Conservation (phyloP, 345 rosid species). For the Jatropha curcas region DNA sequence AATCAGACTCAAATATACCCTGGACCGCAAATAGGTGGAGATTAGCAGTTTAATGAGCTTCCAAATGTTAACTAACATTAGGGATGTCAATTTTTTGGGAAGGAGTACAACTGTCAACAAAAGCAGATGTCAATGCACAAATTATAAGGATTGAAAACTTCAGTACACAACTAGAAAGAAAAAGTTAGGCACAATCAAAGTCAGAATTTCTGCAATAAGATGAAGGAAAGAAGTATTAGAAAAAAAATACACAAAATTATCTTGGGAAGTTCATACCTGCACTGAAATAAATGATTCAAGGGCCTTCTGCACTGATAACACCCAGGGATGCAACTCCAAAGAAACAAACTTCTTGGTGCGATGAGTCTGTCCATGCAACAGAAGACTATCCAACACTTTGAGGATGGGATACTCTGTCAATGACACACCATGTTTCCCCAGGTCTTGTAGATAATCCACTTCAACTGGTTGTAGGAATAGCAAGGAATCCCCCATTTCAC, state of each 20-base stretch:
- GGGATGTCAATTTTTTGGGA: background rate
- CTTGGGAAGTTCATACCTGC: constrained; percentile 45
- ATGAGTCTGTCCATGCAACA: constrained; percentile 47
- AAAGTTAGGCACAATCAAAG: background rate
- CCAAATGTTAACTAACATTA: background rate
- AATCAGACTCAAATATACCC: constrained; percentile 8
- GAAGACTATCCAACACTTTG: constrained; percentile 71
- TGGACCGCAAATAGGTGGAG: background rate
- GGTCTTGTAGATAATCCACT: constrained; percentile 71
- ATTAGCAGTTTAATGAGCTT: constrained; percentile 4
- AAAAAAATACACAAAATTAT: background rate
- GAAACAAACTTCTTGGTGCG: constrained; percentile 47
- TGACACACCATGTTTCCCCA: constrained; percentile 83
- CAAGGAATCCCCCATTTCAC: constrained; percentile 85
- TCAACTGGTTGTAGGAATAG: constrained; percentile 88
- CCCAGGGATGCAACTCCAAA: constrained; percentile 78
- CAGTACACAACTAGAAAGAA: background rate
- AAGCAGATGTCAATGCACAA: background rate
- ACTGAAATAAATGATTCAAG: constrained; percentile 60
- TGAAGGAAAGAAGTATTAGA: background rate
- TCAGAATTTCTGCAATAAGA: background rate
- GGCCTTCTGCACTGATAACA: constrained; percentile 67
- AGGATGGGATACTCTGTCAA: constrained; percentile 74
- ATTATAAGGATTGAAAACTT: background rate
- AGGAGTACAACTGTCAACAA: background rate